These are phyloP conservation scores for Cyberlindnera euphorbiae DNA, from an alignment of 805 yeast species.

Conservation along the genomic window DNA sequence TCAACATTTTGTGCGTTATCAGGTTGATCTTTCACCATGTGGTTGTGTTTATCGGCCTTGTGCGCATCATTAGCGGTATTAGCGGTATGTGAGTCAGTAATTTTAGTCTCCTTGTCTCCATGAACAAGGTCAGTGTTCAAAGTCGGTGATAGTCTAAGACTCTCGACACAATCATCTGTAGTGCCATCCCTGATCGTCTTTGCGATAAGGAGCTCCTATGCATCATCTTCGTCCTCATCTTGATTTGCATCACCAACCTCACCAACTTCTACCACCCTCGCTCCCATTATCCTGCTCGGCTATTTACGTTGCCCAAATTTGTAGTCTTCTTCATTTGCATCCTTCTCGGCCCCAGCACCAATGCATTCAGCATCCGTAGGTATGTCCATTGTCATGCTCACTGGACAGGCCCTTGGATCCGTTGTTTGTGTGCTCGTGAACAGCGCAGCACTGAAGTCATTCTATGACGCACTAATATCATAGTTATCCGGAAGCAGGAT, in stretches of 20 bases:
- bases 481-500: constrained; percentile 9
- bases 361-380: background rate
- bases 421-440: constrained; percentile 9
- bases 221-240: background rate
- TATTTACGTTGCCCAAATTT: too few species aligned
- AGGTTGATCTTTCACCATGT: too few species aligned
- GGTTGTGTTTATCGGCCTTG: too few species aligned
- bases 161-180: background rate
- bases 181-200: background rate
- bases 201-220: background rate
- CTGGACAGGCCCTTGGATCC: background rate
- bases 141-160: background rate
- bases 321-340: background rate
- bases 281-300: too few species aligned
- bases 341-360: background rate
- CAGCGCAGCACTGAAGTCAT: constrained; percentile 6
- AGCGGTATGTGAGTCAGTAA: too few species aligned
- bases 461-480: constrained; percentile 1
- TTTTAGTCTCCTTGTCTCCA: background rate
- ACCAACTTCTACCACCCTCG: too few species aligned
- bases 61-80: too few species aligned
- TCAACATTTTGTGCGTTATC: too few species aligned
- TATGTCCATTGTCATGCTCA: background rate
- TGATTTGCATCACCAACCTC: too few species aligned
- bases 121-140: background rate